phyloP scores from a whole-genome alignment of 2,329 filamentous ascomycete species.

The Fusarium phyllophilum region DNA sequence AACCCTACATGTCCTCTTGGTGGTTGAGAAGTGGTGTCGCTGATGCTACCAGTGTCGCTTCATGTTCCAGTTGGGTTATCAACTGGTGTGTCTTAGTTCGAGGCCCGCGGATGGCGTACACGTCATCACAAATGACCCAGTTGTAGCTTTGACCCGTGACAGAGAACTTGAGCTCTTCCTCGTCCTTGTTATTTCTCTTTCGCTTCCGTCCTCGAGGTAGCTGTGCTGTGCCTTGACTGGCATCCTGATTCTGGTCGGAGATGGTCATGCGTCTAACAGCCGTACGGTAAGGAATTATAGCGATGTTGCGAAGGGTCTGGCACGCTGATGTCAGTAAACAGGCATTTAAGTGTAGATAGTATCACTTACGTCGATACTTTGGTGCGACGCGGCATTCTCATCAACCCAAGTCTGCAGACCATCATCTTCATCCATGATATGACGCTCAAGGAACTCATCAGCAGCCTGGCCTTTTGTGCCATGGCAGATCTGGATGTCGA shows the following conservation, averaged over 20 bases:
- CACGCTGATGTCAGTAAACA: no score
- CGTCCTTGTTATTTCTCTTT: no score
- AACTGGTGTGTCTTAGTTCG: accelerated
- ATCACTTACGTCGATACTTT: neutral
- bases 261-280: no score
- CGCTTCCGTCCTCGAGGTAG: no score
- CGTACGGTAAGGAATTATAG: accelerated
- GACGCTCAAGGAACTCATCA: no score
- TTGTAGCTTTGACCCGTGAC: neutral
- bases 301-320: neutral
- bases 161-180: no score
- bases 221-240: no score
- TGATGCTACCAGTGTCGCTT: accelerated
- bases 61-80: accelerated
- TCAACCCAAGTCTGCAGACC: neutral
- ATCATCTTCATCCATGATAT: neutral
- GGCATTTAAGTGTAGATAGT: accelerated
- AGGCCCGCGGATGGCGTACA: accelerated
- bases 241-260: no score
- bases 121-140: accelerated
- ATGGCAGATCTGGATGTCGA: accelerated
- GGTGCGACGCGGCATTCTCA: accelerated
- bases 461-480: neutral
- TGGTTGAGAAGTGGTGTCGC: accelerated
- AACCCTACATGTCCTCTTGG: accelerated